Percentiles rank a stretch among this genome's conserved stretches.
phyloP scores from a whole-genome alignment of 2,329 filamentous ascomycete genomes.

The Penicillium digitatum region DNA sequence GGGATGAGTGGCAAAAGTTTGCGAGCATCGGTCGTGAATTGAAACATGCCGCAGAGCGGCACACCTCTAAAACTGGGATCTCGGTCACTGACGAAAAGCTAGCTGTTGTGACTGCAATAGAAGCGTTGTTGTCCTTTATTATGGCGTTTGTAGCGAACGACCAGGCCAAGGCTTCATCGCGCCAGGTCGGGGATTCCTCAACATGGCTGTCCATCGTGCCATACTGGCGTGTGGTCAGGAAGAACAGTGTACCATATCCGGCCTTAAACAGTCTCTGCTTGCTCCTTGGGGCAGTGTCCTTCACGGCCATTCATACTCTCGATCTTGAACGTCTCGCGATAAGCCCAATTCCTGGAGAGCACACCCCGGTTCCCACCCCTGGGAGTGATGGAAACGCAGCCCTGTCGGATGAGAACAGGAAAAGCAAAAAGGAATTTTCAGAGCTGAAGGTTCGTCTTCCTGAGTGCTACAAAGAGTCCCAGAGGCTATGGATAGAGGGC shows the following conservation, averaged over 20 bases:
- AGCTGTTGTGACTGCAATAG: constrained; percentile 40
- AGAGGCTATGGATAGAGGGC: constrained; percentile 44
- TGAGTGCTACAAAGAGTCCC: constrained; percentile 42
- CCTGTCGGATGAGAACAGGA: constrained; percentile 37
- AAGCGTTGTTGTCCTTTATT: constrained; percentile 48
- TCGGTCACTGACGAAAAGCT: constrained; percentile 35
- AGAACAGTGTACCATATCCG: constrained; percentile 37
- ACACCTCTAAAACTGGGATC: constrained; percentile 30
- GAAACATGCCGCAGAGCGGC: constrained; percentile 44
- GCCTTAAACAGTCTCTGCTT: constrained; percentile 44
- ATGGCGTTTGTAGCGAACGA: constrained; percentile 46
- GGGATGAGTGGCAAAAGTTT: constrained; percentile 43
- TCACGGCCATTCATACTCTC: constrained; percentile 44
- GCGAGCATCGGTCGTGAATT: constrained; percentile 43
- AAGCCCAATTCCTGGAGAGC: constrained; percentile 39
- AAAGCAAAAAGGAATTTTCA: constrained; percentile 36
- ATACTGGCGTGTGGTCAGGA: constrained; percentile 46
- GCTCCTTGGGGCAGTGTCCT: constrained; percentile 47
- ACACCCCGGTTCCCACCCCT: constrained; percentile 41
- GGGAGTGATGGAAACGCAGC: constrained; percentile 42
- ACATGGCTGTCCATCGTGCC: constrained; percentile 48
- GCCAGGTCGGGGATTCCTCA: constrained; percentile 39
- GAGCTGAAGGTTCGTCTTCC: constrained; percentile 41
- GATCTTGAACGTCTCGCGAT: constrained; percentile 45
- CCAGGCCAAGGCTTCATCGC: constrained; percentile 34